Evolutionary conservation across 441 rosid species (phyloP).

Genomic region (Corymbia citriodora): DNA sequence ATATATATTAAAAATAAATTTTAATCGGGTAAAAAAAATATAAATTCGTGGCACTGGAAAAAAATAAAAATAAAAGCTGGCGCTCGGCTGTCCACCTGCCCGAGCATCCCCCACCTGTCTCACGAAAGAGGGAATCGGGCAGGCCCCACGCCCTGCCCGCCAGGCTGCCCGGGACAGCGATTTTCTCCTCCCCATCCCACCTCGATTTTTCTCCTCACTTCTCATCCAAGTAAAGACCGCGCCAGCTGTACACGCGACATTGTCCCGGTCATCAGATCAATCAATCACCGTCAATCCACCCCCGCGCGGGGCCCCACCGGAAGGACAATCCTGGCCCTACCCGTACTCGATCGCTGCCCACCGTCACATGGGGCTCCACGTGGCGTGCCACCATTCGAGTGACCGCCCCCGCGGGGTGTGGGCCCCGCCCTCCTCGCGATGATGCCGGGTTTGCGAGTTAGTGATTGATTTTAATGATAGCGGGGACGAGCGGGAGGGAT

Average conservation of each 20-base stretch:
- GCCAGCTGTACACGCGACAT: conserved; percentile 27
- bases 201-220: background rate
- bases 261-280: background rate
- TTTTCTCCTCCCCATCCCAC: background rate
- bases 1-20: background rate
- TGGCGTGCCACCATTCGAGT: background rate
- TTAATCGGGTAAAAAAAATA: background rate
- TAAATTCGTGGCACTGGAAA: background rate
- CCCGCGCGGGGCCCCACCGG: background rate
- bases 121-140: background rate
- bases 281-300: background rate
- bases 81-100: background rate
- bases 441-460: background rate
- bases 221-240: conserved; percentile 18
- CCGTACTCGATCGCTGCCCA: background rate
- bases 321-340: background rate
- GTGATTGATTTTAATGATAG: background rate
- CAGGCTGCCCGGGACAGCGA: background rate
- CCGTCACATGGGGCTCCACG: background rate
- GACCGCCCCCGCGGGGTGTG: rapidly evolving
- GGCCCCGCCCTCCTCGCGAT: background rate
- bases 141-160: background rate
- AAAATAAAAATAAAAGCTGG: background rate
- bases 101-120: background rate
- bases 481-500: background rate